These are phyloP conservation scores for Adansonia madagascariensis DNA, from an alignment of 441 rosid genomes.

Conservation along the genomic window DNA sequence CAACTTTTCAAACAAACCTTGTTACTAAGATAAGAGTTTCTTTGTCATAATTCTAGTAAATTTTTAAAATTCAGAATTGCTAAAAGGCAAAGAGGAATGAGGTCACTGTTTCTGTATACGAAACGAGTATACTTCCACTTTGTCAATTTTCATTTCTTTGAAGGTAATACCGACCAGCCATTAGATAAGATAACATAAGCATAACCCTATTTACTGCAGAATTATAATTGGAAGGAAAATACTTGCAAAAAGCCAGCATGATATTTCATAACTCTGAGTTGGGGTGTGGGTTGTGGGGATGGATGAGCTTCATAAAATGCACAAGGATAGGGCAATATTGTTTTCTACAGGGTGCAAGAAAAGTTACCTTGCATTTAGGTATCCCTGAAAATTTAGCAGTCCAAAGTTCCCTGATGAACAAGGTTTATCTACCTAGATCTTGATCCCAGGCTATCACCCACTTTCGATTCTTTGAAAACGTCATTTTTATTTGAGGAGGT, in stretches of 20 bases:
- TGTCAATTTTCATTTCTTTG: too few relatives aligned
- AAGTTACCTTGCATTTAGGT: conserved; percentile 3
- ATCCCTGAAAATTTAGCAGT: background rate
- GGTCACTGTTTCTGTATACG: background rate
- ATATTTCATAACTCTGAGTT: background rate
- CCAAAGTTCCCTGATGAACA: background rate
- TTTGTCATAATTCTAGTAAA: background rate
- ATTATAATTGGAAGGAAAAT: background rate
- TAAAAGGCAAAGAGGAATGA: background rate
- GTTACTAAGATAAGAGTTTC: background rate
- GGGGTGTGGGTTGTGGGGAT: background rate
- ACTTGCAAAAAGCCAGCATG: conserved; percentile 4
- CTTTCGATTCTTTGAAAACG: background rate
- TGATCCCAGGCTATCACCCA: background rate
- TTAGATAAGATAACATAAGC: too few relatives aligned
- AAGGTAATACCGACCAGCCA: too few relatives aligned
- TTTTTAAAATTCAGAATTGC: too few relatives aligned
- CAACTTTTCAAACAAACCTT: background rate
- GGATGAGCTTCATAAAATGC: conserved; percentile 1
- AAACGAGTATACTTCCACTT: too few relatives aligned
- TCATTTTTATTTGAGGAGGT: background rate
- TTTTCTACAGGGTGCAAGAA: background rate
- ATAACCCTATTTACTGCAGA: too few relatives aligned
- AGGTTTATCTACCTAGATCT: background rate
- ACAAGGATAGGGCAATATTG: background rate